phyloP scores from a whole-genome alignment of 768 basidiomycete genomes.

The Suillus ampliporus region DNA sequence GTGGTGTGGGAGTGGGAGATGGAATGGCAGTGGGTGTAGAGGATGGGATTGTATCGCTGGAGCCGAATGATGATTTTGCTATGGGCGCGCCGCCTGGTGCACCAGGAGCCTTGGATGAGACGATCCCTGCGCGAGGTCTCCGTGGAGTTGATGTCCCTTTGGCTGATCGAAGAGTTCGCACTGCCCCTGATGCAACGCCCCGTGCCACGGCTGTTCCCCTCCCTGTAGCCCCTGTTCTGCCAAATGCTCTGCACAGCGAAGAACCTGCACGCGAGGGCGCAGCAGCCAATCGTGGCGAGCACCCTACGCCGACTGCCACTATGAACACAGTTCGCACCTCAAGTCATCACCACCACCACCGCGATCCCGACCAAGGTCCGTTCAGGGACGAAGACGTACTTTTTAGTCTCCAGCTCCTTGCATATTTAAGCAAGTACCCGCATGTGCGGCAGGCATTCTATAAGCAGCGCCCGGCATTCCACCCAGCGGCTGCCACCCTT shows the following conservation, averaged over 20 bases:
- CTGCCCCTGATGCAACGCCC: slow-evolving; percentile 65
- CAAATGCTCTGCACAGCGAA: slow-evolving; percentile 1
- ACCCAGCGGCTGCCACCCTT: slow-evolving; percentile 66
- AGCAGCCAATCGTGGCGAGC: slow-evolving; percentile 29
- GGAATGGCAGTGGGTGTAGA: slow-evolving; percentile 61
- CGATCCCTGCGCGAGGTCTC: slow-evolving; percentile 28
- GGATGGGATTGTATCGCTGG: slow-evolving; percentile 76
- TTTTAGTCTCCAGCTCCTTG: slow-evolving; percentile 88
- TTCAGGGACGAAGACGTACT: slow-evolving; percentile 96
- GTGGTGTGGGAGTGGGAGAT: slow-evolving; percentile 44
- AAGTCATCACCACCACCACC: slow-evolving; percentile 45
- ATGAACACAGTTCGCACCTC: slow-evolving; percentile 24
- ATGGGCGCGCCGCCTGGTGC: slow-evolving; percentile 92
- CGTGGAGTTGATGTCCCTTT: slow-evolving; percentile 32
- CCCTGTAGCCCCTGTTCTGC: slow-evolving; percentile 42
- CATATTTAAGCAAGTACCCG: slow-evolving; percentile 97
- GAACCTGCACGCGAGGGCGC: slow-evolving; percentile 13
- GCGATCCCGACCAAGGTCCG: slow-evolving; percentile 57
- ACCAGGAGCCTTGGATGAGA: slow-evolving; percentile 74
- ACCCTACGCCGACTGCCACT: slow-evolving; percentile 21
- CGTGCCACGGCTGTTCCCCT: slow-evolving; percentile 64
- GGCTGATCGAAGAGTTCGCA: slow-evolving; percentile 40
- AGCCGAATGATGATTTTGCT: slow-evolving; percentile 86
- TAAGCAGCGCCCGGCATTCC: slow-evolving; percentile 82
- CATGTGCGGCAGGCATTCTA: slow-evolving; percentile 97